Percentiles rank a stretch among this genome's conserved stretches.
Conservation (phyloP, 352 stramenopile genomes). For the Pilasporangium apinafurcum region DNA sequence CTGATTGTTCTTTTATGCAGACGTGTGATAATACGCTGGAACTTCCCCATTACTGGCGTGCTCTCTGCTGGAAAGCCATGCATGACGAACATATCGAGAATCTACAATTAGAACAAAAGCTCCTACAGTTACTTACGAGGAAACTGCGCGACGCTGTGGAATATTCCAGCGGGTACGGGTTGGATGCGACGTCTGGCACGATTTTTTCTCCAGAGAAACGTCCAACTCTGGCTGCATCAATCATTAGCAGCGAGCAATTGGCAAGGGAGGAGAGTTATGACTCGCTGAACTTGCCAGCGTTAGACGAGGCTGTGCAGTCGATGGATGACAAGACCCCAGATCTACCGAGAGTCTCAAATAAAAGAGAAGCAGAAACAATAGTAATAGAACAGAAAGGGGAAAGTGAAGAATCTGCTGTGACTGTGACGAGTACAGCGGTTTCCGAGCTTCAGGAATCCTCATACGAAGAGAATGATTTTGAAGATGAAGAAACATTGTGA, state of each 20-base stretch:
- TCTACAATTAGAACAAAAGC: constrained; percentile 26
- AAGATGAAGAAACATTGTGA: constrained; percentile 55
- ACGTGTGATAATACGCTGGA: constrained; percentile 76
- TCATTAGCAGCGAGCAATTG: constrained; percentile 1
- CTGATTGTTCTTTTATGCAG: constrained; percentile 10
- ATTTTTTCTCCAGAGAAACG: constrained; percentile 12
- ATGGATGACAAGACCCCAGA: constrained; percentile 8
- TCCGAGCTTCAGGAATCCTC: constrained; percentile 23
- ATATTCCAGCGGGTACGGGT: constrained; percentile 61
- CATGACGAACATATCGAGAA: constrained; percentile 19
- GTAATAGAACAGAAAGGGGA: neutral
- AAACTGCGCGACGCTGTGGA: constrained; percentile 51
- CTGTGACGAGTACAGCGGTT: neutral
- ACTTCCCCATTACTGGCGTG: constrained; percentile 70
- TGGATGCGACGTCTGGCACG: constrained; percentile 34
- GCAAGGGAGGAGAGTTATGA: constrained; percentile 55
- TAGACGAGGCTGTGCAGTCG: too few species aligned
- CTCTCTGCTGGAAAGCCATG: constrained; percentile 41
- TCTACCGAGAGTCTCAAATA: constrained; percentile 1
- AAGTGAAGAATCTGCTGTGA: neutral
- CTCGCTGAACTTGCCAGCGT: constrained; percentile 44
- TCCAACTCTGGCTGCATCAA: neutral
- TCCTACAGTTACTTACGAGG: constrained; percentile 30
- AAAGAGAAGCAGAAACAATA: neutral
- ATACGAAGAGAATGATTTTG: constrained; percentile 60